Evolutionary conservation across 176 grass and related monocot species (phyloP), one percentile per base, ranked within the genome.

Genomic region (Calamus simplicifolius): DNA sequence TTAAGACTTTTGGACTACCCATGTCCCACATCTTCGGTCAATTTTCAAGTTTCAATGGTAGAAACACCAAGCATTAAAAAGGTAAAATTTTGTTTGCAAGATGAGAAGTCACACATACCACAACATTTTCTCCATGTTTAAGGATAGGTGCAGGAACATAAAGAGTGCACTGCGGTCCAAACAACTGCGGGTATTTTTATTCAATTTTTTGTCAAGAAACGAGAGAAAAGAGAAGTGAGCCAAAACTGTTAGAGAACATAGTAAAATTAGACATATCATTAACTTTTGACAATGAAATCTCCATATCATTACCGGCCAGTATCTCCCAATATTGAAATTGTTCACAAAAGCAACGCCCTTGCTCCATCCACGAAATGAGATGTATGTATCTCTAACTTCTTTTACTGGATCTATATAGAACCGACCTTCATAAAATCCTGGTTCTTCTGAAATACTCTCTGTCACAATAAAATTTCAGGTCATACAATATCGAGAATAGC

Each of bases 321-420:
- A 97, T 84, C 92, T 81, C 65, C 87, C 92, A 15, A 97, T 80
- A 72, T 97, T 97, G 66, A 97, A 97, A 61, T 85, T 85, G 49
- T 97, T 97, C 55, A 97, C 83, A 78, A 97, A 91, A 73, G 81
- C 92, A 62, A 91, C 63, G 53, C 92, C 92, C 72, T 97, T 97
- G 66, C 85, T 97, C 87, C 83, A 97, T 66, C 92, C 87, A 76
- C 66, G 75, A 72, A 91, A 97, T 57, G 92, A 97, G 76, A 97
- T 80, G 71, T 91, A 97, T 68, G 92, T 97, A 75, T 97, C 87
- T 62, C 88, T 91, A 50, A 80, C 66, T 48, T 62, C 64, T 58
- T 35, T 75, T 27, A 53, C 48, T 5, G 66, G 60, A 51, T 80
- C 61, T 60, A 97, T 76, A 58, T 66, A 50, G 63, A 97, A 82